Base-by-base conservation (phyloP, 2,329 filamentous ascomycete species). In the Claviceps paspali region DNA sequence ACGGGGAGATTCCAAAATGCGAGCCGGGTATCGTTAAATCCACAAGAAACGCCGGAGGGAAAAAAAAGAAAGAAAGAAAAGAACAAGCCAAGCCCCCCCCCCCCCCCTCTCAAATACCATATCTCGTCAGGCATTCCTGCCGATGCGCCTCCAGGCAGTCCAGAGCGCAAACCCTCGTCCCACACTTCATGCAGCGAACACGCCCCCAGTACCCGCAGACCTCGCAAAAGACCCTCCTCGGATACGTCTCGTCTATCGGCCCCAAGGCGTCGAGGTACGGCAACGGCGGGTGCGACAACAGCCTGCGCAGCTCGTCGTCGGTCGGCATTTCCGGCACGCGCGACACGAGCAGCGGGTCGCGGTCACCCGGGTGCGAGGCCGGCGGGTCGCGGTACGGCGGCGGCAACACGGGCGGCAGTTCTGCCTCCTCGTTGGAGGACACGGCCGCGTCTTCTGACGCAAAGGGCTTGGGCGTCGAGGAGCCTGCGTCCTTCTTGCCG, bases 181-280 rank as follows among this genome's bases (percentile, higher is more conserved):
- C 81, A 57, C 82, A 88, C 61, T 81, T 83, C 54, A 78, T 70
- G 59, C 82, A 88, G 55, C 69, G 71, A 32, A 84, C 76, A 29
- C 76, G 64, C 2, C 82, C 82, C 82, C 82, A 87, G 57, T 86
- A 87, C 11, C 82, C 82, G 52, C 82, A 88, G 23, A 85, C 74
- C 52, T 79, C 79, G 57, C 82, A 88, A 54, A 87, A 88, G 26
- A 63, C 61, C 41, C 81, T 65, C 33, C 63, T 62, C 2, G 79
- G 77, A 44, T 75, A 75, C 48, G 50, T 55, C 11, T 46, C 47
- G 32, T 56, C 61, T 61, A 61, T 68, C 21, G 47, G 51, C 2
- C 64, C 71, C 37, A 64, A 58, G 28, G 77, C 76, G 46, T 82
- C 79, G 33, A 70, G 64, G 55, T 84, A 87, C 27, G 65, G 75